These are phyloP conservation scores for Tulasnella sp. DNA, from an alignment of 768 basidiomycete genomes.

Conservation along the genomic window DNA sequence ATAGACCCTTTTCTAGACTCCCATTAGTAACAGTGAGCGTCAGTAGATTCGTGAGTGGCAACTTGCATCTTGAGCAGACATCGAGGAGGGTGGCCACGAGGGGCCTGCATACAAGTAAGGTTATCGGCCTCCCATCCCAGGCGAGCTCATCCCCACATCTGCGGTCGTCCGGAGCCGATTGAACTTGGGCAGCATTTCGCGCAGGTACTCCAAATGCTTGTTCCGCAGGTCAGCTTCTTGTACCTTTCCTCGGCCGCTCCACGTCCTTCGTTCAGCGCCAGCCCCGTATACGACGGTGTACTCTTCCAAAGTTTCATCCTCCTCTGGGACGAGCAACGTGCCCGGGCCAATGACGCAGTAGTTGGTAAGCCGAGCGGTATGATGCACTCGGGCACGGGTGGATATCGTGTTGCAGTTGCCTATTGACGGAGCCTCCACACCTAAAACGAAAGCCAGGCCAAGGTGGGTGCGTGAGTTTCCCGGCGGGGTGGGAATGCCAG, in stretches of 20 bases:
- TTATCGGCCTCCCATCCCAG: neutral
- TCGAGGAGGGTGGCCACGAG: too few species aligned
- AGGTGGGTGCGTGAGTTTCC: neutral
- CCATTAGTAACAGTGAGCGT: too few species aligned
- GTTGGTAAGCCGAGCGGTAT: conserved; percentile 72
- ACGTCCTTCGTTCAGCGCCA: conserved; percentile 59
- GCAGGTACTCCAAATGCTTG: conserved; percentile 88
- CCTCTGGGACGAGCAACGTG: conserved; percentile 71
- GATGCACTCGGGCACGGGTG: conserved; percentile 76
- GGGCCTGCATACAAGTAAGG: too few species aligned
- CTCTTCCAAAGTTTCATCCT: conserved; percentile 73
- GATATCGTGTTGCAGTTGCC: conserved; percentile 85
- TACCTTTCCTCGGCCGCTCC: conserved; percentile 80
- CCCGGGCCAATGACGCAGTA: conserved; percentile 81
- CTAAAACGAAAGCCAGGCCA: conserved; percentile 42
- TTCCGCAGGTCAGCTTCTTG: conserved; percentile 79
- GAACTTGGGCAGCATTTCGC: conserved; percentile 89
- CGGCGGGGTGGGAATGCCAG: neutral
- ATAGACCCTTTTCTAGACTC: too few species aligned
- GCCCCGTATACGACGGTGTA: conserved; percentile 83
- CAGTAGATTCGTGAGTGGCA: too few species aligned
- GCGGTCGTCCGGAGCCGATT: conserved; percentile 59
- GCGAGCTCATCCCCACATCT: conserved; percentile 25
- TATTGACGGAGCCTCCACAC: conserved; percentile 79
- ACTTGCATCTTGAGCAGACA: too few species aligned